Percentiles rank a stretch among this genome's conserved stretches.
phyloP scores from a whole-genome alignment of 345 rosid genomes.

The Corymbia maculata region DNA sequence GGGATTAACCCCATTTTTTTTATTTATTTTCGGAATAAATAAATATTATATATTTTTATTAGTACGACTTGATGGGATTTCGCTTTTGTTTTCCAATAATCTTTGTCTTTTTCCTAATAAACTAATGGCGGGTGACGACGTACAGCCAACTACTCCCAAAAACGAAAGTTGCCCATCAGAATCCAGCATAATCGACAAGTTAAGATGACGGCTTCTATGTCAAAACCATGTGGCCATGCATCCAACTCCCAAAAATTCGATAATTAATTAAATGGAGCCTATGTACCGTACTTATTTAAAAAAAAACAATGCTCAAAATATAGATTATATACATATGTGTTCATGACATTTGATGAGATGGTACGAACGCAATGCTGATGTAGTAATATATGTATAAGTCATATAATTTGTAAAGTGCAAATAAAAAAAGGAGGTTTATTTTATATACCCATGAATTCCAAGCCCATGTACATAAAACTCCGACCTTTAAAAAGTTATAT shows the following conservation, averaged over 20 bases:
- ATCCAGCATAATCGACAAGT: not conserved
- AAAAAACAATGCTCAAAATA: not conserved
- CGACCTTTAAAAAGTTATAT: not conserved
- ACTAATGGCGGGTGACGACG: not conserved
- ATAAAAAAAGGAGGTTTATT: not conserved
- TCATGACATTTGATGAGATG: not conserved
- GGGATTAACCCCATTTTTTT: not conserved
- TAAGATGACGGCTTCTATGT: not conserved
- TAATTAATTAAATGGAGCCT: not conserved
- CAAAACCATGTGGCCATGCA: not conserved
- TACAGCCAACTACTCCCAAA: not conserved
- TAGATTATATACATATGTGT: not conserved
- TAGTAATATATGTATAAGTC: not conserved
- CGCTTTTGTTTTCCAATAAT: not conserved
- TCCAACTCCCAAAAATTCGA: not conserved
- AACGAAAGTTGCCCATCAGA: not conserved
- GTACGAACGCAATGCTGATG: fast-evolving
- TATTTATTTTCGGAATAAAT: not conserved
- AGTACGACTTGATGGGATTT: not conserved
- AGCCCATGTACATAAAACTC: not conserved
- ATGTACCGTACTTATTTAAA: too few relatives aligned
- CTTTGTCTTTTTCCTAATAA: not conserved
- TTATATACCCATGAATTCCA: not conserved
- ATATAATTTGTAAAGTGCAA: not conserved
- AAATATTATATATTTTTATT: not conserved